Base-by-base conservation (phyloP, 108 stramenopile species). In the Cyclotella sp. region DNA sequence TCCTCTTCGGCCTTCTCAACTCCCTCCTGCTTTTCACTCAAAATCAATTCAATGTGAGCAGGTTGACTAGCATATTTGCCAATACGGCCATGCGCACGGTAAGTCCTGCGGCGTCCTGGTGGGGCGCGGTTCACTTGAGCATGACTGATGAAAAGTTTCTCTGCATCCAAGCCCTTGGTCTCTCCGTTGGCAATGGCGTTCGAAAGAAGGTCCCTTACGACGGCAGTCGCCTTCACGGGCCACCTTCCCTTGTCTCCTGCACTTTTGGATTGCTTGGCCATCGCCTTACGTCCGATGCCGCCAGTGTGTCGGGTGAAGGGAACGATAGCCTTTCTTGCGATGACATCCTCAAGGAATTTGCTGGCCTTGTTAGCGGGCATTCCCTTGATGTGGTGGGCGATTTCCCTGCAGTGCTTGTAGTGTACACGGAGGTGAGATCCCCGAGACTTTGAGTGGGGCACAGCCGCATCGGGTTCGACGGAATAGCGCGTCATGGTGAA, bases 401-500 rank as follows among this genome's bases (percentile, higher is more conserved):
- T 95, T 73, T 99, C 97, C 45, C 97, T 91, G 87, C 97, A 96
- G 93, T 99, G 98, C 96, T 99, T 99, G 96, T 92, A 99, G 92
- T 99, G 99, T 65, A 97, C 92, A 30, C 98, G 95, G 44, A 99
- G 90, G 88, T 98, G 95, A 39, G 96, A 95, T 55, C 97, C 98
- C 47, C 97, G 89, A 43, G 96, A 86, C 89, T 99, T 99, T 73
- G 90, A 88, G 73, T 85, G 84, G 80, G 90, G 90, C 52, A 86
- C 90, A 24, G 90, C 89, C 34, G 80, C 82, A 52, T 96, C 95
- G 78, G 91, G 87, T 78, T 95, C 95, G 22, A 89, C 88, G 27
- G 81, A 77, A 79, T 95, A 95, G 60, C 92, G 90, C 75, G 82
- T 84, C 95, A 95, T 95, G 76, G 65, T 88, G 6, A 9, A 49